These are phyloP conservation scores for Leishmania major DNA, from an alignment of 208 protist genomes.

Conservation along the genomic window DNA sequence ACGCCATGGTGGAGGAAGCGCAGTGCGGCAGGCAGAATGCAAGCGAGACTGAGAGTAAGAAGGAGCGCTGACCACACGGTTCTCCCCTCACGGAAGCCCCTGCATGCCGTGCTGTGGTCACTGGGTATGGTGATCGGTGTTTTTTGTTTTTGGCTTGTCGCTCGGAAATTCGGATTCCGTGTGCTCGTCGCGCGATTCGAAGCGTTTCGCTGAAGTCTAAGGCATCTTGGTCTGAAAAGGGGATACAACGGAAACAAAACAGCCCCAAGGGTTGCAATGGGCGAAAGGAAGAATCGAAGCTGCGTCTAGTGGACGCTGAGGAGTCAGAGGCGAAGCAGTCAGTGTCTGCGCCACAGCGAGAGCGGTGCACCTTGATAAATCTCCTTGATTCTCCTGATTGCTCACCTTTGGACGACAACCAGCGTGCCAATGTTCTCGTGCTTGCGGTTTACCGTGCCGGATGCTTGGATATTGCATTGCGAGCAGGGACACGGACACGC, in stretches of 20 bases:
- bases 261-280: no score
- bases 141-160: neutral
- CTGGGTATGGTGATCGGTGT: neutral
- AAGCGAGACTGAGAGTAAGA: slow-evolving; percentile 31
- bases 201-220: neutral
- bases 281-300: neutral
- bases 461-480: neutral
- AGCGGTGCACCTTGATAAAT: neutral
- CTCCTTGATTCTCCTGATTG: neutral
- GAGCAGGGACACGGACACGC: no score
- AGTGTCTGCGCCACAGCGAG: neutral
- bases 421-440: neutral
- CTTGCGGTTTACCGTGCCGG: neutral
- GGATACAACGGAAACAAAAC: neutral
- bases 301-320: neutral
- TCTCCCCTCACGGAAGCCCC: neutral
- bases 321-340: neutral
- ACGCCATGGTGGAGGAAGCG: slow-evolving; percentile 62
- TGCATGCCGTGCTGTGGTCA: neutral
- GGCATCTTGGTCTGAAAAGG: neutral
- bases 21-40: neutral
- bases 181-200: neutral
- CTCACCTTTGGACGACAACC: neutral
- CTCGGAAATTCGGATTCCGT: neutral
- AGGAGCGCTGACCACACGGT: slow-evolving; percentile 31